Percentiles rank a stretch among this genome's conserved stretches.
phyloP scores from a whole-genome alignment of 495 filamentous ascomycete genomes.

The Aspergillus nanangensis region DNA sequence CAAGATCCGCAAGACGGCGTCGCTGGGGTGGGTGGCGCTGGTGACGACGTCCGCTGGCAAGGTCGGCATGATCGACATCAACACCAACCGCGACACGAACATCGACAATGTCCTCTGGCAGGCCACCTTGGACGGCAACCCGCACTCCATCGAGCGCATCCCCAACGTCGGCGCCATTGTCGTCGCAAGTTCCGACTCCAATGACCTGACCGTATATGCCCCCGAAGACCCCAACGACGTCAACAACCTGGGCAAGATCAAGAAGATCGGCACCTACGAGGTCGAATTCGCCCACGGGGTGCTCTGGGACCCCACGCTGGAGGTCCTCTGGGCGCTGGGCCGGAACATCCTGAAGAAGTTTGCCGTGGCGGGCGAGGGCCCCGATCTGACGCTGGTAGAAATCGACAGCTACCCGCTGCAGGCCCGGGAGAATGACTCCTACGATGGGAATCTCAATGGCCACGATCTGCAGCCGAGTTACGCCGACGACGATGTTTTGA shows the following conservation, averaged over 20 bases:
- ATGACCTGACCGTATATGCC: constrained; percentile 4
- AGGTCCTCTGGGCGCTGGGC: constrained; percentile 3
- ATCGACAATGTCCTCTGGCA: constrained; percentile 3
- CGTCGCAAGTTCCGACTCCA: not conserved
- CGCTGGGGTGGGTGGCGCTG: constrained; percentile 2
- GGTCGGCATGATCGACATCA: constrained; percentile 8
- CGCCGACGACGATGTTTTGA: constrained; percentile 1
- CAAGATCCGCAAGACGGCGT: constrained; percentile 8
- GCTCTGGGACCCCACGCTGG: not conserved
- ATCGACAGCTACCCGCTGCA: too few relatives aligned
- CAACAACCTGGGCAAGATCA: not conserved
- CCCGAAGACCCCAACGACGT: not conserved
- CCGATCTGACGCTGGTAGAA: not conserved
- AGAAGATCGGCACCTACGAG: not conserved
- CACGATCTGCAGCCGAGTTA: constrained; percentile 8
- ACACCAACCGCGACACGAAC: not conserved
- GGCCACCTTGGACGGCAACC: constrained; percentile 1
- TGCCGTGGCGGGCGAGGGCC: constrained; percentile 2
- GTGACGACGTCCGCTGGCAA: constrained; percentile 3
- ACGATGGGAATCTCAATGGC: not conserved
- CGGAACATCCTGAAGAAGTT: constrained; percentile 4
- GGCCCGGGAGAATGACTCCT: not conserved
- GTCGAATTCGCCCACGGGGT: not conserved
- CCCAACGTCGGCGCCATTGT: constrained; percentile 5
- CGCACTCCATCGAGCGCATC: constrained; percentile 5